phyloP scores from a whole-genome alignment of 352 stramenopile genomes.

The Phytopythium delawarense region DNA sequence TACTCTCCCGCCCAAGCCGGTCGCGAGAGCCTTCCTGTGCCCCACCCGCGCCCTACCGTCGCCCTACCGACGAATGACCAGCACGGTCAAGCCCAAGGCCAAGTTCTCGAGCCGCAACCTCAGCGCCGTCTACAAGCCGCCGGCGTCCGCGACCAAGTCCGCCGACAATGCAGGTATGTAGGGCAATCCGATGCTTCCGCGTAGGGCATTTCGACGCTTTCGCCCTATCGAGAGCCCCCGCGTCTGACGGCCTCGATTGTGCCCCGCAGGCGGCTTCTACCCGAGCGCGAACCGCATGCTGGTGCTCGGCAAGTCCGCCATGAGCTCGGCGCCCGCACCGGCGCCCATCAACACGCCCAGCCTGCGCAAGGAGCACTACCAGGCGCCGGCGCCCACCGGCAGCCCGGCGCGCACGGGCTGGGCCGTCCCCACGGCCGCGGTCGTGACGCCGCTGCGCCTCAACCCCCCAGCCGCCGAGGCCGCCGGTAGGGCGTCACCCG shows the following conservation, averaged over 20 bases:
- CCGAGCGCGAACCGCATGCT: conserved; percentile 43
- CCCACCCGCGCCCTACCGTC: not conserved
- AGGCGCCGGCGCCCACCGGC: conserved; percentile 32
- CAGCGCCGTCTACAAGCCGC: conserved; percentile 62
- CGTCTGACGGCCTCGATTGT: not conserved
- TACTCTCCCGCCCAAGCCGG: too few relatives aligned
- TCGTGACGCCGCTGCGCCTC: conserved; percentile 3
- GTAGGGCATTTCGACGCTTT: not conserved
- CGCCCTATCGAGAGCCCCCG: not conserved
- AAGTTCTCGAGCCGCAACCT: conserved; percentile 79
- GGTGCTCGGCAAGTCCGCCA: conserved; percentile 35
- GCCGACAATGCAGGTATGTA: conserved; percentile 21
- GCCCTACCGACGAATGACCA: conserved; percentile 30
- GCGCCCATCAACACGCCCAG: conserved; percentile 80
- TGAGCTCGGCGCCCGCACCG: conserved; percentile 19
- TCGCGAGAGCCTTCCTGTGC: too few relatives aligned
- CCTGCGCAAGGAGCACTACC: conserved; percentile 56
- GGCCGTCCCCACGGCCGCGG: conserved; percentile 16
- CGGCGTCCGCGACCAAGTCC: conserved; percentile 24
- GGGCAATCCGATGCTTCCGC: not conserved
- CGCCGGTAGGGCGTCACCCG: not conserved
- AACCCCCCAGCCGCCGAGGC: not conserved
- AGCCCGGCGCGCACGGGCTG: conserved; percentile 37
- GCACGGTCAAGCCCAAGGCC: conserved; percentile 40
- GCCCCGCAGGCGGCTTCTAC: not conserved